Percentiles rank a stretch among this genome's conserved stretches.
Conservation (phyloP, 2,329 filamentous ascomycete species). For the Epichloe uncinata region DNA sequence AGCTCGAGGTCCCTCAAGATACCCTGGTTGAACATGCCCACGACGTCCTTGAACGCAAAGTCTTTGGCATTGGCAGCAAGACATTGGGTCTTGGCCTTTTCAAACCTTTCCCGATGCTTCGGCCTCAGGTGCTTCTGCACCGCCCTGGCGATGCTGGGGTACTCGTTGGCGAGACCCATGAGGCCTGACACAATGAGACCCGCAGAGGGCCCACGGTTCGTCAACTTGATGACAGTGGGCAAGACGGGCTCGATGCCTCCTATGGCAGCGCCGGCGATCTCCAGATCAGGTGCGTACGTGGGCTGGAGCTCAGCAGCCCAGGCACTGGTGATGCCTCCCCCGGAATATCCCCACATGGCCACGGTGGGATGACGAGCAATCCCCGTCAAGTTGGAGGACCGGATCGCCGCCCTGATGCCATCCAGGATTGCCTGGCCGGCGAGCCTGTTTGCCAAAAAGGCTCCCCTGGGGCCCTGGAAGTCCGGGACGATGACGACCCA, state of each 20-base stretch:
- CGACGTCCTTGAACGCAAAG: constrained; percentile 23
- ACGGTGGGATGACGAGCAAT: constrained; percentile 20
- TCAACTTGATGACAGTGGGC: constrained; percentile 5
- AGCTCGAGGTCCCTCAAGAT: background rate
- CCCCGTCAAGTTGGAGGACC: constrained; percentile 14
- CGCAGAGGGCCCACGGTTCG: constrained; percentile 8
- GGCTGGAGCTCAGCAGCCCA: constrained; percentile 15
- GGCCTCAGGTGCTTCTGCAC: constrained; percentile 11
- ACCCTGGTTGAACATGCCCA: constrained; percentile 25
- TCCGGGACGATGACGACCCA: constrained; percentile 37
- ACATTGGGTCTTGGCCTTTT: constrained; percentile 15
- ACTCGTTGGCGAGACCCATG: constrained; percentile 12
- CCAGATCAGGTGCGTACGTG: constrained; percentile 13
- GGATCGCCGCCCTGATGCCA: constrained; percentile 27
- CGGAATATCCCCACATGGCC: constrained; percentile 30
- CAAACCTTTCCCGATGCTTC: constrained; percentile 14
- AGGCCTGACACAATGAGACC: constrained; percentile 13
- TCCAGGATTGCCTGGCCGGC: constrained; percentile 30
- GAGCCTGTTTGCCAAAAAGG: constrained; percentile 27
- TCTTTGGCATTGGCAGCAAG: constrained; percentile 11
- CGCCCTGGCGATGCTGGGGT: constrained; percentile 7
- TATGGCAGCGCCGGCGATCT: constrained; percentile 14
- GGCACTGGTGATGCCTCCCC: constrained; percentile 11
- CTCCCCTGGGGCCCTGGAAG: constrained; percentile 28
- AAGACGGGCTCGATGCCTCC: constrained; percentile 14